Evolutionary conservation across 2,329 filamentous ascomycete genomes (phyloP).

Genomic region (Setomelanomma holmii): DNA sequence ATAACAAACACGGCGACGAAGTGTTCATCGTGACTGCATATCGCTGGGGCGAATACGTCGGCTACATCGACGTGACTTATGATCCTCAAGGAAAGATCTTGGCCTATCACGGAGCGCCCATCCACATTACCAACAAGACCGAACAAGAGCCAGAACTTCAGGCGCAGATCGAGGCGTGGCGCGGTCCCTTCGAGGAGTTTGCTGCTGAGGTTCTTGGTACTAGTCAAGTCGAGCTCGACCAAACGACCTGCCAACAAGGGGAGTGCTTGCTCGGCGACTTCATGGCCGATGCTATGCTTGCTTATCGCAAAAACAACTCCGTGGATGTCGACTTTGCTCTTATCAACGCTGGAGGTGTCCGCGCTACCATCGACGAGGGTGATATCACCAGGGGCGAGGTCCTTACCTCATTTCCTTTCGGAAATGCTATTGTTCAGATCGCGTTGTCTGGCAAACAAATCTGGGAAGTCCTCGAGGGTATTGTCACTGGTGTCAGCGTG

Average conservation of each 20-base stretch:
- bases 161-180: slow-evolving; percentile 65
- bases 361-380: slow-evolving; percentile 67
- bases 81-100: slow-evolving; percentile 67
- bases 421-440: slow-evolving; percentile 69
- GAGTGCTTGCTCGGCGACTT: slow-evolving; percentile 61
- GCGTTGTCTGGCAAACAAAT: slow-evolving; percentile 61
- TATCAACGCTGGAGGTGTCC: slow-evolving; percentile 70
- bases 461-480: slow-evolving; percentile 66
- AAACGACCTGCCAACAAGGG: slow-evolving; percentile 62
- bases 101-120: slow-evolving; percentile 68
- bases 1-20: slow-evolving; percentile 68
- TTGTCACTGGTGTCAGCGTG: slow-evolving; percentile 63
- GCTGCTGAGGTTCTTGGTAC: slow-evolving; percentile 64
- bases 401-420: slow-evolving; percentile 70
- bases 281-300: slow-evolving; percentile 64
- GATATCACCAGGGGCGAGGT: slow-evolving; percentile 69
- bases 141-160: slow-evolving; percentile 64
- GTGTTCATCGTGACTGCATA: slow-evolving; percentile 73
- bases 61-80: slow-evolving; percentile 72
- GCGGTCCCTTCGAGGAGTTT: slow-evolving; percentile 66
- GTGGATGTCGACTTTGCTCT: slow-evolving; percentile 63
- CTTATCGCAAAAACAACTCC: slow-evolving; percentile 62
- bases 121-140: slow-evolving; percentile 69
- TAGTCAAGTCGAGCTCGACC: slow-evolving; percentile 64
- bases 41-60: slow-evolving; percentile 72